phyloP scores from a whole-genome alignment of 2,329 filamentous ascomycete species.

The Fusarium humuli region DNA sequence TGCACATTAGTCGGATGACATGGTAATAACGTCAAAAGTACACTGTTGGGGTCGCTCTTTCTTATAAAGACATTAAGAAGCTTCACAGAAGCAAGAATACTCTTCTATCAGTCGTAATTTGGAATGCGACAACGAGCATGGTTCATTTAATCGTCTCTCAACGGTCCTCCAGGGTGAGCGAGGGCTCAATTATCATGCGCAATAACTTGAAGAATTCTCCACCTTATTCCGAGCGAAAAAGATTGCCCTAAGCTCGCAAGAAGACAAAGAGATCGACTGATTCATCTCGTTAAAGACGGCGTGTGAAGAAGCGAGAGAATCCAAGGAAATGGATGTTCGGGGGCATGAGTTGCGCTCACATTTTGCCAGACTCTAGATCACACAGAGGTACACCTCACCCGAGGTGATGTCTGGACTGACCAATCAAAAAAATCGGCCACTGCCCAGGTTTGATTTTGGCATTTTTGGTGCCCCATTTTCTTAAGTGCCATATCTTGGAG shows the following conservation, averaged over 20 bases:
- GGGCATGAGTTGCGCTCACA: constrained; percentile 46
- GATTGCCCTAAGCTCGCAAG: constrained; percentile 32
- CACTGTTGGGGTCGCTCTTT: constrained; percentile 27
- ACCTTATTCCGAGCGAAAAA: constrained; percentile 41
- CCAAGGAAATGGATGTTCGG: constrained; percentile 47
- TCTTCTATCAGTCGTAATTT: constrained; percentile 42
- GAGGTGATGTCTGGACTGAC: constrained; percentile 51
- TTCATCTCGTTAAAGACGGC: constrained; percentile 48
- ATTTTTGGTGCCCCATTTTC: constrained; percentile 51
- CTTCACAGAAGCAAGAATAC: constrained; percentile 13
- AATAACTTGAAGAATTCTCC: constrained; percentile 33
- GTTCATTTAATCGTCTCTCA: constrained; percentile 38
- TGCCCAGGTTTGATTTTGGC: constrained; percentile 51
- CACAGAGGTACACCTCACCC: constrained; percentile 51
- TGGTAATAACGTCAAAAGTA: constrained; percentile 25
- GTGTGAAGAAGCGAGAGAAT: constrained; percentile 44
- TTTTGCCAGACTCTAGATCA: constrained; percentile 50
- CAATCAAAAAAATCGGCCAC: constrained; percentile 57
- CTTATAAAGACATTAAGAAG: constrained; percentile 22
- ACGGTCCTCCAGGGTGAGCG: constrained; percentile 23
- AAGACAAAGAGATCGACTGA: constrained; percentile 48
- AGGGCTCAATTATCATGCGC: constrained; percentile 26
- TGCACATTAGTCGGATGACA: constrained; percentile 17
- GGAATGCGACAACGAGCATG: constrained; percentile 50
- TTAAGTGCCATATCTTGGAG: constrained; percentile 44